Conservation (phyloP, 371 early-diverging fungal genomes). For the Rhizopus microsporus region DNA sequence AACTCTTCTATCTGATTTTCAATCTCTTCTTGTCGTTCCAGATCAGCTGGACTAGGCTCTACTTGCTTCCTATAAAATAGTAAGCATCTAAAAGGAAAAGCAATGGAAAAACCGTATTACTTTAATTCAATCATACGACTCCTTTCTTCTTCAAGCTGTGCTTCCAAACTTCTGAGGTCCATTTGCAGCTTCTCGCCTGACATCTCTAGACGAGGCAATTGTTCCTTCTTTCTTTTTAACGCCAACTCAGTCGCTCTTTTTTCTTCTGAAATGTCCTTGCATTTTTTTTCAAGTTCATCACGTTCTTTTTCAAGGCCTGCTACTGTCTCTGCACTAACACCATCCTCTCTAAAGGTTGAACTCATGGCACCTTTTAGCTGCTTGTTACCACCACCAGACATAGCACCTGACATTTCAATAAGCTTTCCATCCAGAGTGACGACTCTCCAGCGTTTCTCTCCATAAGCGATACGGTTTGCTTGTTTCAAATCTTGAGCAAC, state of each 20-base stretch:
- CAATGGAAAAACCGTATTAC: conserved; percentile 33
- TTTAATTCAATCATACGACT: conserved; percentile 55
- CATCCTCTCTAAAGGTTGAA: conserved; percentile 66
- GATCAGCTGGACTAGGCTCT: conserved; percentile 53
- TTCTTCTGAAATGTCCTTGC: conserved; percentile 50
- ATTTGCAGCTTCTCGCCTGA: conserved; percentile 74
- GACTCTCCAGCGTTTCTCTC: conserved; percentile 82
- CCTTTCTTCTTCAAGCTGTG: conserved; percentile 64
- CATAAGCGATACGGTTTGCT: conserved; percentile 93
- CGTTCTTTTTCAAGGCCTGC: conserved; percentile 59
- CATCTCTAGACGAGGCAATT: conserved; percentile 67
- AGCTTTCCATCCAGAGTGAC: conserved; percentile 97
- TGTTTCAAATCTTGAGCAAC: conserved; percentile 89
- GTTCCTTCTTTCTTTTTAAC: conserved; percentile 53
- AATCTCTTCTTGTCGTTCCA: conserved; percentile 39
- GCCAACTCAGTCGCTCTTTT: conserved; percentile 55
- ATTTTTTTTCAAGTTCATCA: conserved; percentile 59
- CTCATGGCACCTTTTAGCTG: conserved; percentile 84
- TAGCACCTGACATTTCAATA: conserved; percentile 96
- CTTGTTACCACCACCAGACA: conserved; percentile 94
- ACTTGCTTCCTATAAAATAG: conserved; percentile 30
- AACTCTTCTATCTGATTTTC: conserved; percentile 46
- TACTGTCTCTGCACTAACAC: conserved; percentile 59
- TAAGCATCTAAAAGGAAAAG: background rate
- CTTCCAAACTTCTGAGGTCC: conserved; percentile 67